Base-by-base conservation (phyloP, 768 basidiomycete genomes). In the Russula brevipes region DNA sequence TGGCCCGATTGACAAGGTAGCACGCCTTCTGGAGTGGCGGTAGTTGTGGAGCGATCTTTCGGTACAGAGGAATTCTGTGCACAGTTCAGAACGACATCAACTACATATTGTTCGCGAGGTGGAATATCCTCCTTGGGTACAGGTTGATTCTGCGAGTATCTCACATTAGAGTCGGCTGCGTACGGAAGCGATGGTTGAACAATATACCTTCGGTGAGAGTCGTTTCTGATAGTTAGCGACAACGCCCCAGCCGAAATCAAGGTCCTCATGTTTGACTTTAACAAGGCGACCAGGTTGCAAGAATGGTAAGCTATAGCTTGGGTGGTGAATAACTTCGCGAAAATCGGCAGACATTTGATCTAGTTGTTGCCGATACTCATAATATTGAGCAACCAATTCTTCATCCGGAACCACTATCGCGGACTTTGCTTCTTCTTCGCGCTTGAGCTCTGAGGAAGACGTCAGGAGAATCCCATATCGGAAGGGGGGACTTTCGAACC, bases 231-330 rank as follows among this genome's bases (percentile, higher is more conserved):
- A 98, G 72, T 94, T 95, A 71, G 98, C 82, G 56, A 98, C 84
- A 47, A 94, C 84, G 44, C 96, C 96, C 97, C 97, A 98, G 10
- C 96, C 96, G 73, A 96, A 98, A 74, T 99, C 90, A 14, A 87
- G 76, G 44, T 89, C 87, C 66, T 87, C 84, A 72, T 97, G 82
- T 71, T 89, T 89, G 69, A 99, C 82, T 70, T 89, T 90, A 53
- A 98, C 90, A n/a, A 98, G 79, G 4, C 97, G 86, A 36, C 97
- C 97, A 24, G 87, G 80, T 70, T 97, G 89, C 11, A 99, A 79
- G 81, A 98, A 98, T 0, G 95, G 94, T 31, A 98, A 74, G n/a
- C 88, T 84, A 75, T 98, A 98, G 2, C 86, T 88, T 3, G 97
- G 97, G 71, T 98, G 97, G 0, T 94, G 96, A 71, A 98, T 84